Evolutionary conservation across 2,329 filamentous ascomycete species (phyloP).

Genomic region (Fulvia fulva): DNA sequence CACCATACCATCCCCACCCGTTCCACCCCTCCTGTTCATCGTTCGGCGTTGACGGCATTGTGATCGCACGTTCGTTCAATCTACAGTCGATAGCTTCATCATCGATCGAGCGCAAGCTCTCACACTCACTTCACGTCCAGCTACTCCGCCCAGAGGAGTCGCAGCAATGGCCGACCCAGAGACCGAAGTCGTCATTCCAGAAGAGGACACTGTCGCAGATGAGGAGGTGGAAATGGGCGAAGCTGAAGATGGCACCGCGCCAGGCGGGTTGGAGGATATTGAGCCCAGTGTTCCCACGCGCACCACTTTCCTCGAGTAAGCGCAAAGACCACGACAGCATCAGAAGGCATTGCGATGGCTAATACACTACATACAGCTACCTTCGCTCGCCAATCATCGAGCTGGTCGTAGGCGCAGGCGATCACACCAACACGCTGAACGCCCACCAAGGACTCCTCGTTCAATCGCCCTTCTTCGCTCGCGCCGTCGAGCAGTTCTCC

Average conservation of each 20-base stretch:
- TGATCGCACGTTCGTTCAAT: not conserved
- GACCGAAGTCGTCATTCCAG: slow-evolving; percentile 29
- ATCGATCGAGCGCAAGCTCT: not conserved
- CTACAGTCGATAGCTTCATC: not conserved
- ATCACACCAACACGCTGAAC: slow-evolving; percentile 60
- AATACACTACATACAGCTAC: slow-evolving; percentile 34
- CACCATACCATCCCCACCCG: not conserved
- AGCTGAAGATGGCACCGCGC: slow-evolving; percentile 32
- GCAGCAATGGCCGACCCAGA: slow-evolving; percentile 31
- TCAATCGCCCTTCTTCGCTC: slow-evolving; percentile 70
- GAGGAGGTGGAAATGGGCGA: slow-evolving; percentile 52
- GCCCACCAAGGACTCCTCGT: slow-evolving; percentile 75
- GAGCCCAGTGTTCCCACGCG: slow-evolving; percentile 40
- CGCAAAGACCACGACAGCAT: not conserved
- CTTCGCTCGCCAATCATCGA: slow-evolving; percentile 48
- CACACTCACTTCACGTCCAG: not conserved
- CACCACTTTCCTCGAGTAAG: slow-evolving; percentile 46
- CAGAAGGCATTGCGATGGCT: not conserved
- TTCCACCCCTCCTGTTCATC: not conserved
- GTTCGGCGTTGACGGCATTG: not conserved
- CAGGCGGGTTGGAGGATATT: slow-evolving; percentile 40
- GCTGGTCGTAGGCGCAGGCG: slow-evolving; percentile 47
- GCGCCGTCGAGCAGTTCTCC: slow-evolving; percentile 58
- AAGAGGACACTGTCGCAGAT: slow-evolving; percentile 42
- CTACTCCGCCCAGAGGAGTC: not conserved